A percentile compares a stretch with the other conserved stretches of the same genome.
Conservation (phyloP, 2,329 filamentous ascomycete species). For the Fusarium mangiferae region DNA sequence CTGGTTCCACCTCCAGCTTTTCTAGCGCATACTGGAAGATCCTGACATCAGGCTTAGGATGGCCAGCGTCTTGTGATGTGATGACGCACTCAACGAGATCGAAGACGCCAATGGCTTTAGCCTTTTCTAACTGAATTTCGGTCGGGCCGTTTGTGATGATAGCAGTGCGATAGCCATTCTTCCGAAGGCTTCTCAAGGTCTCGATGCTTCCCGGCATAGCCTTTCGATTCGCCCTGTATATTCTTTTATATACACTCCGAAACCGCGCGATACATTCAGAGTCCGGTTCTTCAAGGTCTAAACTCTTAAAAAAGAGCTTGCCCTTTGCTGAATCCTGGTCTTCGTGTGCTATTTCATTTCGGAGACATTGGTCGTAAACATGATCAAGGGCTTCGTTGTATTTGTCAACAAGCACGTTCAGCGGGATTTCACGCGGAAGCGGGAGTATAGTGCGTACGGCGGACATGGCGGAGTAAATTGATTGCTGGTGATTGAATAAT, state of each 20-base stretch:
- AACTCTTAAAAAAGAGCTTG: not conserved
- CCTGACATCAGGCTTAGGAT: not conserved
- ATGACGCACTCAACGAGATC: slow-evolving; percentile 7
- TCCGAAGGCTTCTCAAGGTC: not conserved
- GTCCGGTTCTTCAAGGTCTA: not conserved
- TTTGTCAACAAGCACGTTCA: not conserved
- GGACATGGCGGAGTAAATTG: not conserved
- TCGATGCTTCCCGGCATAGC: not conserved
- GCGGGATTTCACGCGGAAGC: rapidly evolving
- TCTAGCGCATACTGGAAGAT: slow-evolving; percentile 7
- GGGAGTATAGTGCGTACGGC: not conserved
- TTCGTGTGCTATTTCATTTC: not conserved
- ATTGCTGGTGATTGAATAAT: slow-evolving; percentile 10
- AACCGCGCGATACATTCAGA: not conserved
- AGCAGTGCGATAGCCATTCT: not conserved
- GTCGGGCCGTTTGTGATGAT: slow-evolving; percentile 10
- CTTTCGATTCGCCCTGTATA: not conserved
- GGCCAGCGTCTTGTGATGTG: slow-evolving; percentile 3
- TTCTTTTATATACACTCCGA: not conserved
- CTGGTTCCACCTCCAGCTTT: rapidly evolving
- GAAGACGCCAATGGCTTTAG: not conserved
- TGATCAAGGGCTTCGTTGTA: slow-evolving; percentile 1
- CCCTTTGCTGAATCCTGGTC: not conserved
- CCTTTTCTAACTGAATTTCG: slow-evolving; percentile 1
- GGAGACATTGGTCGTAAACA: not conserved